These are phyloP conservation scores for Yarrowia sp. DNA, from an alignment of 805 yeast species.

Conservation along the genomic window DNA sequence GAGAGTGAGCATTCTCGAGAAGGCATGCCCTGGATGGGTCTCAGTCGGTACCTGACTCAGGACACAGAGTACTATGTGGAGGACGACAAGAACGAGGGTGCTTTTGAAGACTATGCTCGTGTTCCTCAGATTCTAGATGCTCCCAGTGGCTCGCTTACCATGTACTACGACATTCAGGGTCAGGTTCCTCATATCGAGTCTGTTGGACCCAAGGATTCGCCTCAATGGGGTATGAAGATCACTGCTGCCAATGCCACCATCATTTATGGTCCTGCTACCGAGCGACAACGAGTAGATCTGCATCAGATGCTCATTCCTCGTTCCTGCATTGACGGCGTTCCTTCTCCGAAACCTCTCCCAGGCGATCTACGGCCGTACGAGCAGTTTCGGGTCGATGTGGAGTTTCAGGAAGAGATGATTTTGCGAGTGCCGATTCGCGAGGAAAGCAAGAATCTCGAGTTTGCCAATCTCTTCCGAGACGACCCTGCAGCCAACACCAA, in stretches of 20 bases:
- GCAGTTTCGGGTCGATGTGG: slow-evolving; percentile 53
- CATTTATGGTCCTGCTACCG: slow-evolving; percentile 95
- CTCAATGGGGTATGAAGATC: slow-evolving; percentile 60
- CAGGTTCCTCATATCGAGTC: slow-evolving; percentile 39
- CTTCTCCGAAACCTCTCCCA: slow-evolving; percentile 42
- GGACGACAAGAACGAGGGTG: slow-evolving; percentile 36
- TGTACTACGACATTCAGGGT: slow-evolving; percentile 75
- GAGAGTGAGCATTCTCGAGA: background rate
- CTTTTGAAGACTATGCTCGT: slow-evolving; percentile 72
- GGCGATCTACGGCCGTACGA: slow-evolving; percentile 57
- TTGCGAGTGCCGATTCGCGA: slow-evolving; percentile 82
- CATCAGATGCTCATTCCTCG: slow-evolving; percentile 68
- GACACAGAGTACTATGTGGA: slow-evolving; percentile 37
- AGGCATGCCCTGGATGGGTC: slow-evolving; percentile 63
- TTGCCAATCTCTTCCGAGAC: slow-evolving; percentile 35
- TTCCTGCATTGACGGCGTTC: slow-evolving; percentile 53
- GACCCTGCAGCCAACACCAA: slow-evolving; percentile 39
- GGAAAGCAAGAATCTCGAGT: slow-evolving; percentile 65
- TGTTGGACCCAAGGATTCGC: slow-evolving; percentile 35
- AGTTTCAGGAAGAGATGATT: slow-evolving; percentile 61
- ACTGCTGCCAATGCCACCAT: slow-evolving; percentile 58
- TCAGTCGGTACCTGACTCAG: slow-evolving; percentile 59
- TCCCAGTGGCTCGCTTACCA: slow-evolving; percentile 50
- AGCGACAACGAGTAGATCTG: slow-evolving; percentile 68
- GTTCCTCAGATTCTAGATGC: slow-evolving; percentile 67